Base-by-base conservation (phyloP, 164 flowering plant genomes). In the Magnolia officinalis region DNA sequence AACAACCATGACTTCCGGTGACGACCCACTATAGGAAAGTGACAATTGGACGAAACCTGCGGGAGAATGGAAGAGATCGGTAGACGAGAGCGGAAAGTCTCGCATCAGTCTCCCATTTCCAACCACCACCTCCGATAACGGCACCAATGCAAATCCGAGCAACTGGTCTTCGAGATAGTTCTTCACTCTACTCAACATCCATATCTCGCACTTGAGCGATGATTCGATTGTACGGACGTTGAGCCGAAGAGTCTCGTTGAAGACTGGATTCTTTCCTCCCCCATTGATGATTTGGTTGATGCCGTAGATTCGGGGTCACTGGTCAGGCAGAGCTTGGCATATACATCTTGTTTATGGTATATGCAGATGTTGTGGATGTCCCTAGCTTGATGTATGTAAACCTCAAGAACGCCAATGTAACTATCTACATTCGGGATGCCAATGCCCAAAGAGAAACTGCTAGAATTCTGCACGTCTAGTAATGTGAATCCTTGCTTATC, bases 311-410 rank as follows among this genome's bases (percentile, higher is more conserved):
- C 92, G 13, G 98, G 98, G 78, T 92, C 87, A 78, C 86, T 87
- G n/a, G 97, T 90, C 67, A 94, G 86, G 77, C 87, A 92, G 73
- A 94, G 79, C 88, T 92, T 96, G n/a, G 99, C 98, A 83, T 94
- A 96, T 37, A 94, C 98, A 88, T 96, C 99, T 84, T 96, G 99
- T 75, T 96, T 94, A 58, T 96, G 97, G 85, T 96, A 96, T 76
- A 96, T 96, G 88, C 98, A 96, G 76, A 96, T 90, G 89, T 96
- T 96, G 37, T 94, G 97, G 73, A 96, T 90, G 81, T 94, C 97
- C 80, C 97, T 88, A 6, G 99, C 99, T 72, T 90, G 94, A 74
- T 96, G 93, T 31, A 96, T 76, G 79, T 76, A 88, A 74, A 96
- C 97, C 51, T 96, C 92, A 72, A 96, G 86, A 78, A 84, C 84